Evolutionary conservation across 257 asterid genomes (phyloP).

Genomic region (Petunia secreta): DNA sequence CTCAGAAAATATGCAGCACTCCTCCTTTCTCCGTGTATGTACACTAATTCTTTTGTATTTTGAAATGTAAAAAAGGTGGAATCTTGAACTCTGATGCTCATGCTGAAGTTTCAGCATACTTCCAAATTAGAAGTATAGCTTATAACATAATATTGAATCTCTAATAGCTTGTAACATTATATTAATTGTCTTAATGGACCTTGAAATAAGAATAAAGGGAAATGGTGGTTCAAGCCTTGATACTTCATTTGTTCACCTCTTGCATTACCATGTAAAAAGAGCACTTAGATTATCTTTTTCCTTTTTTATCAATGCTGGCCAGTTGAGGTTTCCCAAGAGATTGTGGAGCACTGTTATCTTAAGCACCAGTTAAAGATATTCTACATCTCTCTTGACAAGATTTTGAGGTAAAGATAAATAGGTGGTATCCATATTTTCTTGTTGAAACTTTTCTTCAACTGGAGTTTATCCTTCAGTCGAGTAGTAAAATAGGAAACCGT

Average conservation of each 20-base stretch:
- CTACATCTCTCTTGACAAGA: too few relatives aligned
- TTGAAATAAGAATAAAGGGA: not conserved
- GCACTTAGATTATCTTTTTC: too few relatives aligned
- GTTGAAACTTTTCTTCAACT: too few relatives aligned
- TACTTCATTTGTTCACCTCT: not conserved
- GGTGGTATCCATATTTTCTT: too few relatives aligned
- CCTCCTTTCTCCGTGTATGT: constrained; percentile 17
- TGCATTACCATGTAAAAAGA: too few relatives aligned
- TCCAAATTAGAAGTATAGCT: not conserved
- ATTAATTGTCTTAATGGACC: not conserved
- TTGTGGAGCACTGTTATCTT: too few relatives aligned
- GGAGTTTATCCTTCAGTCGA: too few relatives aligned
- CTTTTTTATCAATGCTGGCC: not conserved
- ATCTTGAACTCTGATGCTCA: not conserved
- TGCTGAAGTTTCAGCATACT: not conserved
- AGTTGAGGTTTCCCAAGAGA: not conserved
- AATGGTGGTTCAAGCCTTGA: not conserved
- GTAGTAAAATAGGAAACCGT: too few relatives aligned
- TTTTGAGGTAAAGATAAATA: too few relatives aligned
- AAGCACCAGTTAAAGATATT: too few relatives aligned
- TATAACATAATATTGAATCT: not conserved
- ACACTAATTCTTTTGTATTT: constrained; percentile 12
- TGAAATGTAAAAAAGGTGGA: constrained; percentile 21
- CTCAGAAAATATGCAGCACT: not conserved
- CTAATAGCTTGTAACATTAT: not conserved